Base-by-base conservation (phyloP, 495 filamentous ascomycete genomes). In the Annulohypoxylon stygium region DNA sequence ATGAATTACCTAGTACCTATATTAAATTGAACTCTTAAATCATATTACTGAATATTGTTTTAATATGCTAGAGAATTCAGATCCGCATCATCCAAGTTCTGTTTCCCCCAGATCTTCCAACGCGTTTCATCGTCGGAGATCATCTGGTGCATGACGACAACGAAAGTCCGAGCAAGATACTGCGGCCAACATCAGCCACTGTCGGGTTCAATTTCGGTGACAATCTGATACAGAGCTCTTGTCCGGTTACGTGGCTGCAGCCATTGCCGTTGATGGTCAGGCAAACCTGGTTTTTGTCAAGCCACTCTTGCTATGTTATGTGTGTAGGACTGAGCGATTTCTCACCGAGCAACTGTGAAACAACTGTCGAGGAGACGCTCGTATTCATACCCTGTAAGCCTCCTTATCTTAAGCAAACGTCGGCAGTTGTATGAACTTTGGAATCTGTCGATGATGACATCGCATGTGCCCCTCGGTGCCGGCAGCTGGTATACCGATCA, bases 61-160 rank as follows among this genome's bases (percentile, higher is more conserved):
- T 12, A n/a, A 54, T 3, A 12, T 54, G 3, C 25, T 6, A 14
- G 34, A 11, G 6, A 14, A 9, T 5, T 37, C 43, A 23, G 26
- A 34, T 63, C 26, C 37, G 11, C 11, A 30, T 30, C 18, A 25
- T 51, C 25, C 45, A 8, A n/a, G 41, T 26, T 45, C 9, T 60
- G n/a, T 50, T 16, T 57, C 68, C 64, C 70, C 60, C 58, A 50
- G 70, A 73, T 65, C 25, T 47, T 20, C n/a, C 43, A 51, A 55
- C 37, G 37, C 64, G 66, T 74, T 74, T 74, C 71, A 69, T 62
- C 37, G 0, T 18, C 1, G 25, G 16, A 16, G 65, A 66, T 74
- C 65, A 6, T 45, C 36, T 62, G 43, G 16, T 62, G 55, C 51
- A 39, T 61, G 66, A 69, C 57, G 65, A 66, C 33, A 51, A 6